Evolutionary conservation across 768 basidiomycete genomes (phyloP).

Genomic region (Gelatoporia subvermispora): DNA sequence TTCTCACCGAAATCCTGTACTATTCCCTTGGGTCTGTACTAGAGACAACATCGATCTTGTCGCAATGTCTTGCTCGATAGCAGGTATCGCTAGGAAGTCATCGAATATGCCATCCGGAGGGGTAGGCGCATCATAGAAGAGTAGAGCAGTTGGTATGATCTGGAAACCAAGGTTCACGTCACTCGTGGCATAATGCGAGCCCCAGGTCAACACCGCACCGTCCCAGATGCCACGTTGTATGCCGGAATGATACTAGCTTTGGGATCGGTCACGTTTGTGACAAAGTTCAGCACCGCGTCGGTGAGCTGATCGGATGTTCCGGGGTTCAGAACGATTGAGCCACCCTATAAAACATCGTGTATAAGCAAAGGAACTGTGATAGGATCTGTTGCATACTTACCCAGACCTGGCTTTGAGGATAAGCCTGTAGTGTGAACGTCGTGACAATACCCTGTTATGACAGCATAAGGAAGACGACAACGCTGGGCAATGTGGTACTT

Average conservation of each 20-base stretch:
- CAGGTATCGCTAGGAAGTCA: constrained; percentile 37
- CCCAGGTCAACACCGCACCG: too few relatives aligned
- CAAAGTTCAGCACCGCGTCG: constrained; percentile 37
- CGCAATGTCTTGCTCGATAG: constrained; percentile 28
- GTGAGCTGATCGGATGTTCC: constrained; percentile 15
- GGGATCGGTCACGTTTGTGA: constrained; percentile 39
- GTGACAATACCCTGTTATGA: constrained; percentile 52
- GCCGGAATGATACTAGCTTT: constrained; percentile 37
- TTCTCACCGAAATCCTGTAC: background rate
- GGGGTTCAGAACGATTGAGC: background rate
- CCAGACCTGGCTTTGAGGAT: constrained; percentile 56
- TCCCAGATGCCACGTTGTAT: too few relatives aligned
- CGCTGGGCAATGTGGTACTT: background rate
- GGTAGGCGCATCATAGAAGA: constrained; percentile 58
- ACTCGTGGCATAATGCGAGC: too few relatives aligned
- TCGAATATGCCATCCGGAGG: constrained; percentile 43
- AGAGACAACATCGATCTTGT: constrained; percentile 34
- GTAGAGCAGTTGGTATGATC: constrained; percentile 22
- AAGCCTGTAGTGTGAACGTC: constrained; percentile 46
- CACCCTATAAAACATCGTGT: background rate
- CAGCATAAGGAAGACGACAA: background rate
- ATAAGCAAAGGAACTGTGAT: background rate
- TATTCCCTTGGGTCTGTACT: constrained; percentile 17
- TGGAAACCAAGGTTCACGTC: too few relatives aligned
- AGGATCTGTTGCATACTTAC: constrained; percentile 29